These are phyloP conservation scores for Eimeria maxima DNA, from an alignment of 169 alveolate species.

Conservation along the genomic window DNA sequence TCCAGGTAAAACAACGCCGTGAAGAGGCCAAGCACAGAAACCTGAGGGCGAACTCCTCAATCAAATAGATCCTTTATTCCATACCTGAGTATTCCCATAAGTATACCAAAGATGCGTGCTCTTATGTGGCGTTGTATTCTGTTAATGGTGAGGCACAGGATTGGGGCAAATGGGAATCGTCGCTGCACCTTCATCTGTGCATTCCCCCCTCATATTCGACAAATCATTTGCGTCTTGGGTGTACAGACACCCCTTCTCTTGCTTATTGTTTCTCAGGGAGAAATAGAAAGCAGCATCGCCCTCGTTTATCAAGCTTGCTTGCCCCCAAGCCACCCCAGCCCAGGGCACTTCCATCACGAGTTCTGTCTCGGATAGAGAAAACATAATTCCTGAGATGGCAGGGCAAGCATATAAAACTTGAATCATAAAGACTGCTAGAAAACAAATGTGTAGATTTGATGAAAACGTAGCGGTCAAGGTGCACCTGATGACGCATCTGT, in stretches of 20 bases:
- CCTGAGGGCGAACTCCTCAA: background rate
- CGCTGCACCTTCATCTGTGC: background rate
- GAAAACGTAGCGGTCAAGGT: background rate
- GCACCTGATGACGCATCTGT: conserved; percentile 30
- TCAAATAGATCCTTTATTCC: background rate
- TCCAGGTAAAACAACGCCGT: conserved; percentile 67
- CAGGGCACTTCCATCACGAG: conserved; percentile 58
- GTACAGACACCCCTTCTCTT: background rate
- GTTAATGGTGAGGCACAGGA: background rate
- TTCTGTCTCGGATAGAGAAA: conserved; percentile 51
- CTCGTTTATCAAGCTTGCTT: conserved; percentile 37
- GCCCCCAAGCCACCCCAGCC: conserved; percentile 52
- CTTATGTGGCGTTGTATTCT: background rate
- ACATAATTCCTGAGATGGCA: conserved; percentile 9
- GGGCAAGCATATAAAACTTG: background rate
- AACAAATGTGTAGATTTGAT: background rate
- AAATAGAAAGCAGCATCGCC: conserved; percentile 19
- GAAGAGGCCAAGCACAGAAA: conserved; percentile 71
- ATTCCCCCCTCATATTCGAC: background rate
- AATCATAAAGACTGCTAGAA: background rate
- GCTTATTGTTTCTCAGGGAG: background rate
- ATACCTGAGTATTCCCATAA: background rate
- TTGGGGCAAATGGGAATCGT: too few species aligned
- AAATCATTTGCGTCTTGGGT: background rate
- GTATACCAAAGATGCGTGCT: background rate